phyloP scores from a whole-genome alignment of 2,329 filamentous ascomycete genomes.

The Fusarium irregulare region DNA sequence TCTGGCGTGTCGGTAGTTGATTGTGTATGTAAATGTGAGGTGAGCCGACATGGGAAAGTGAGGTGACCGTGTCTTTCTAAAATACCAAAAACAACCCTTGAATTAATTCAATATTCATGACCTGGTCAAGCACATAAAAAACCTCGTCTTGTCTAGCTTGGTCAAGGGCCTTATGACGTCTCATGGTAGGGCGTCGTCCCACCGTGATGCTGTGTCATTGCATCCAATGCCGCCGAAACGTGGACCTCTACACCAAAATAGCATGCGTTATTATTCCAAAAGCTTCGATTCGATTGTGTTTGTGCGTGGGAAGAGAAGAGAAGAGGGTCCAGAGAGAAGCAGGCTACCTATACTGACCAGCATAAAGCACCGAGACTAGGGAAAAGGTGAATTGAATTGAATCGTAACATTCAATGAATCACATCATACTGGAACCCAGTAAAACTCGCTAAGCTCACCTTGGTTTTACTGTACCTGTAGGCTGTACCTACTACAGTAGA shows the following conservation, averaged over 20 bases:
- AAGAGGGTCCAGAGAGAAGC: conserved; percentile 30
- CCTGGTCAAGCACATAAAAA: neutral
- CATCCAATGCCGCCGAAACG: conserved; percentile 37
- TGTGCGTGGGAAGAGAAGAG: conserved; percentile 21
- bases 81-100: conserved; percentile 1
- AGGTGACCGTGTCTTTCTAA: neutral
- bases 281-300: conserved; percentile 30
- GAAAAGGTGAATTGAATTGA: conserved; percentile 27
- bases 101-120: neutral
- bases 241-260: conserved; percentile 24
- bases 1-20: neutral
- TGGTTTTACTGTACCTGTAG: neutral
- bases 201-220: conserved; percentile 24
- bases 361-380: conserved; percentile 41
- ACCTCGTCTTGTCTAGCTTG: conserved; percentile 7
- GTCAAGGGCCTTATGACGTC: conserved; percentile 32
- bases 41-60: neutral
- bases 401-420: conserved; percentile 39
- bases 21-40: neutral
- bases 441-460: conserved; percentile 32
- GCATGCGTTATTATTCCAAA: conserved; percentile 38
- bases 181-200: conserved; percentile 27
- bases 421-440: conserved; percentile 27
- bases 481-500: neutral
- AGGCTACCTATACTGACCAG: conserved; percentile 10